phyloP scores from a whole-genome alignment of 495 filamentous ascomycete genomes.

The Annulohypoxylon nitens region DNA sequence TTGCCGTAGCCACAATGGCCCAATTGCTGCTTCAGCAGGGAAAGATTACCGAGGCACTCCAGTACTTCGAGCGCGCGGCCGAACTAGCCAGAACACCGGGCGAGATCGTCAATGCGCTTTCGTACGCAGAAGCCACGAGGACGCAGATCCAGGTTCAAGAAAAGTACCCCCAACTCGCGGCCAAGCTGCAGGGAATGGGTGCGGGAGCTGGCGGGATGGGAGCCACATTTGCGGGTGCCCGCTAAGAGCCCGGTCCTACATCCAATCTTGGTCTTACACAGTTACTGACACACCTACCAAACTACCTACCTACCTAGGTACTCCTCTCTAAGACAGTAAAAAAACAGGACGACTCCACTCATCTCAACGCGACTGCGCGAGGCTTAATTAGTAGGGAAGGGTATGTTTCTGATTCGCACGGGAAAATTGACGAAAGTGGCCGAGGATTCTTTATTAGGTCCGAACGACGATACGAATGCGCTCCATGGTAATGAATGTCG shows the following conservation, averaged over 20 bases:
- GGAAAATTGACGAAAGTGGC: slow-evolving; percentile 27
- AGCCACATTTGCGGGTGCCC: slow-evolving; percentile 41
- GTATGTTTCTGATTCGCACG: slow-evolving; percentile 24
- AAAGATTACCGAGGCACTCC: slow-evolving; percentile 93
- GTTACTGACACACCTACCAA: background rate
- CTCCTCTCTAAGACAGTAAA: slow-evolving; percentile 1
- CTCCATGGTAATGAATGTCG: slow-evolving; percentile 23
- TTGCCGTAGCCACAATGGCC: slow-evolving; percentile 98
- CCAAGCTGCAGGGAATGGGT: slow-evolving; percentile 80
- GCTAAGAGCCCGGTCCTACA: slow-evolving; percentile 27
- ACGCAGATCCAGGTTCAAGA: slow-evolving; percentile 98
- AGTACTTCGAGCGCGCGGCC: slow-evolving; percentile 96
- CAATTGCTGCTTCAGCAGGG: slow-evolving; percentile 98
- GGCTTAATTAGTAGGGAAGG: slow-evolving; percentile 24
- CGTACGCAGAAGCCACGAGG: slow-evolving; percentile 95
- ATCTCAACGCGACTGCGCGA: slow-evolving; percentile 25
- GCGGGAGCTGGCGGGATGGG: slow-evolving; percentile 51
- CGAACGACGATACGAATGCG: slow-evolving; percentile 34
- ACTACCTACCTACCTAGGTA: background rate
- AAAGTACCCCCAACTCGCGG: slow-evolving; percentile 95
- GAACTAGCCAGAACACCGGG: slow-evolving; percentile 95
- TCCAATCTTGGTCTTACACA: slow-evolving; percentile 1
- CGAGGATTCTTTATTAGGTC: slow-evolving; percentile 23
- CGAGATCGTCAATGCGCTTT: slow-evolving; percentile 95
- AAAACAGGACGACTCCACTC: slow-evolving; percentile 33